phyloP scores from a whole-genome alignment of 768 basidiomycete genomes.

The Tulasnella sp. region DNA sequence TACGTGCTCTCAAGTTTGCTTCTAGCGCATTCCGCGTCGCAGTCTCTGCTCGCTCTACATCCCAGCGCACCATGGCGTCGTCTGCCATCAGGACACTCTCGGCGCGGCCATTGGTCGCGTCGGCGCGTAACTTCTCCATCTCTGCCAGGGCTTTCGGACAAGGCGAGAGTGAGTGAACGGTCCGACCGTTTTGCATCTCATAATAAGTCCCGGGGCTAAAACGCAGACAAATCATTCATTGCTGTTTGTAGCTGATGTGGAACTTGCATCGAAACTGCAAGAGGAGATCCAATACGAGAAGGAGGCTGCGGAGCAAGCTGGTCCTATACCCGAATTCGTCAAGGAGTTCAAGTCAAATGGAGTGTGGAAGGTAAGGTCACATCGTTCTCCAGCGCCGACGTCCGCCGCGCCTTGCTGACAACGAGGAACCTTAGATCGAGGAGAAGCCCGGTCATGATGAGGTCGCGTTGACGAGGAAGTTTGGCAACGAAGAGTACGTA shows the following conservation, averaged over 20 bases:
- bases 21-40: conserved; percentile 4
- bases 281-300: conserved; percentile 83
- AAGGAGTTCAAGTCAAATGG: conserved; percentile 59
- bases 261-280: conserved; percentile 59
- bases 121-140: conserved; percentile 34
- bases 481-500: conserved; percentile 33
- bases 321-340: conserved; percentile 60
- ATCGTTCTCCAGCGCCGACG: not conserved
- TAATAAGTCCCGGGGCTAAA: no score
- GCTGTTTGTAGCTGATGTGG: conserved; percentile 49
- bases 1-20: conserved; percentile 13
- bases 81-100: not conserved
- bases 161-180: conserved; percentile 33
- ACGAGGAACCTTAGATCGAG: conserved; percentile 20
- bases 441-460: conserved; percentile 32
- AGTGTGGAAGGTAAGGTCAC: conserved; percentile 57
- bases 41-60: conserved; percentile 1
- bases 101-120: not conserved
- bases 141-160: conserved; percentile 32
- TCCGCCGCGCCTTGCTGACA: no score
- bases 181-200: no score
- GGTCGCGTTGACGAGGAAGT: conserved; percentile 30
- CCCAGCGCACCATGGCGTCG: not conserved
- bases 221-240: no score
- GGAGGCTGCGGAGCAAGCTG: conserved; percentile 36